phyloP scores from a whole-genome alignment of 208 protist genomes.

The Strigomonas oncopelti region DNA sequence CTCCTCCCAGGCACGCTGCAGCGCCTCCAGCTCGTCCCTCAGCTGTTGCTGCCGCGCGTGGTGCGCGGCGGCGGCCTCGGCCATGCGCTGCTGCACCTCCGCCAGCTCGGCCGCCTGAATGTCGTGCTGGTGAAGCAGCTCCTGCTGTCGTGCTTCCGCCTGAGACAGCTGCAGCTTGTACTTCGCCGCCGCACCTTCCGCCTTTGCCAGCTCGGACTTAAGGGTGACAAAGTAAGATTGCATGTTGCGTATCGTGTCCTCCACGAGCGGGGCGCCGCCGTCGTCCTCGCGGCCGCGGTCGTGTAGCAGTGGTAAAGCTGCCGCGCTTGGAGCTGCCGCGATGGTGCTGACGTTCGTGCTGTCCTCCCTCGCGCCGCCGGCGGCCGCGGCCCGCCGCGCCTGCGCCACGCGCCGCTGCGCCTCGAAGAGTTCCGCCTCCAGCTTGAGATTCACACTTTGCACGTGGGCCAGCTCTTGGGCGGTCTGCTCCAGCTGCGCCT shows the following conservation, averaged over 20 bases:
- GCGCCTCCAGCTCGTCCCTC: not conserved
- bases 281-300: no score
- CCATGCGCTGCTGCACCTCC: not conserved
- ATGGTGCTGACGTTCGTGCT: not conserved
- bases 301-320: no score
- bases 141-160: not conserved
- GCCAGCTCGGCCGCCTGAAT: not conserved
- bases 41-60: not conserved
- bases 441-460: conserved; percentile 14
- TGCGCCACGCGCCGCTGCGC: conserved; percentile 1
- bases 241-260: conserved; percentile 5
- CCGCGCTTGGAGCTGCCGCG: no score
- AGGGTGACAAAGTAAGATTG: conserved; percentile 6
- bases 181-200: not conserved
- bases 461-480: conserved; percentile 14
- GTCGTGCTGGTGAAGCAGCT: not conserved
- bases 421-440: conserved; percentile 21
- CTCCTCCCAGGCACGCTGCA: not conserved
- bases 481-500: not conserved
- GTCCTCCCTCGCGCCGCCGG: no score
- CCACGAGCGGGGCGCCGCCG: no score
- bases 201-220: not conserved
- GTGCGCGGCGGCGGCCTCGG: not conserved
- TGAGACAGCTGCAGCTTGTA: not conserved
- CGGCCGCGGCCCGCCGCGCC: no score